Percentiles rank a stretch among this genome's conserved stretches.
Evolutionary conservation across 306 rosid genomes (phyloP).

Genomic region (Cyclanthera cordifolia): DNA sequence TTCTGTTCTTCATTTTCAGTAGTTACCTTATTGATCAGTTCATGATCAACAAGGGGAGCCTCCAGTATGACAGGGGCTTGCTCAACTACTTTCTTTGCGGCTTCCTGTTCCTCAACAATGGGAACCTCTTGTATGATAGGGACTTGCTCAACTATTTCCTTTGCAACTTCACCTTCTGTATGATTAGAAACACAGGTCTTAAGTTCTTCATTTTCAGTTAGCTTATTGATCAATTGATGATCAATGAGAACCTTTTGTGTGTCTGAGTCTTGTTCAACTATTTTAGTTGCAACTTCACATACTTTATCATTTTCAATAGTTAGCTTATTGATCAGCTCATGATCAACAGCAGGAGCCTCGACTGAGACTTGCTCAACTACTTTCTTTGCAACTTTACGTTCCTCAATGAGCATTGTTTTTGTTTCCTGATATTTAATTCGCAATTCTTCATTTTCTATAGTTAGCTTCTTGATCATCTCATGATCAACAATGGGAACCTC

Average conservation of each 20-base stretch:
- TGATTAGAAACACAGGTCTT: neutral
- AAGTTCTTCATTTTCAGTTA: slow-evolving; percentile 43
- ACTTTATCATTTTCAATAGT: slow-evolving; percentile 43
- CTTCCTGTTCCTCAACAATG: neutral
- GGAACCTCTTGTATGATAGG: neutral
- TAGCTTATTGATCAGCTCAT: slow-evolving; percentile 33
- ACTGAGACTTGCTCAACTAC: neutral
- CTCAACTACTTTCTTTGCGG: slow-evolving; percentile 18
- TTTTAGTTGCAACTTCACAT: neutral
- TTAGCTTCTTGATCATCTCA: slow-evolving; percentile 34
- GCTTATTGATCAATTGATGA: slow-evolving; percentile 27
- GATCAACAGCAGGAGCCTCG: neutral
- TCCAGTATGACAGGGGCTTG: slow-evolving; percentile 5
- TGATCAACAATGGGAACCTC: neutral
- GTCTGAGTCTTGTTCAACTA: slow-evolving; percentile 13
- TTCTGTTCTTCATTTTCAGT: slow-evolving; percentile 63
- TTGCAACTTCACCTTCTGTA: neutral
- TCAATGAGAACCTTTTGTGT: neutral
- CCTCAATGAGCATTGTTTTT: slow-evolving; percentile 22
- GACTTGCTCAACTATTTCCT: neutral
- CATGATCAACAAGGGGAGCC: neutral
- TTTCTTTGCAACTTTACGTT: neutral
- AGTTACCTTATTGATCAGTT: slow-evolving; percentile 36
- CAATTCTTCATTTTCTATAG: slow-evolving; percentile 55
- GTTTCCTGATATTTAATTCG: slow-evolving; percentile 40